phyloP scores from a whole-genome alignment of 352 stramenopile genomes.

The Plasmopara muralis region DNA sequence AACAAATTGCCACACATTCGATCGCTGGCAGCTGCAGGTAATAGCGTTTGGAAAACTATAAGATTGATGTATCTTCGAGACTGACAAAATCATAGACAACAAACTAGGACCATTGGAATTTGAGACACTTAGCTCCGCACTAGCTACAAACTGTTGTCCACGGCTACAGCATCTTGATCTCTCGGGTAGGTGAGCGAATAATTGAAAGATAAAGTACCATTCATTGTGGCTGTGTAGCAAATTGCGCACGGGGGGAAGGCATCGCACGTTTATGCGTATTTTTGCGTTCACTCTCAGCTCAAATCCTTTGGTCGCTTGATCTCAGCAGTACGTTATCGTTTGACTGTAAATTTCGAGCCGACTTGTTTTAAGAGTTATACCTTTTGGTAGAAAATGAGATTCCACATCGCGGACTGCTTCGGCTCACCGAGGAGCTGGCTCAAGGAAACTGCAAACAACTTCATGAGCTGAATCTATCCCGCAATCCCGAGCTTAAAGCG shows the following conservation, averaged over 20 bases:
- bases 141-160: constrained; percentile 21
- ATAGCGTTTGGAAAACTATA: too few relatives aligned
- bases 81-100: constrained; percentile 22
- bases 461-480: constrained; percentile 45
- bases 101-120: constrained; percentile 29
- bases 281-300: constrained; percentile 26
- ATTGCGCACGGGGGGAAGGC: constrained; percentile 35
- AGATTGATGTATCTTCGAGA: neutral
- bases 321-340: constrained; percentile 36
- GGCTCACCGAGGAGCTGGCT: constrained; percentile 37
- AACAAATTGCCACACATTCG: constrained; percentile 15
- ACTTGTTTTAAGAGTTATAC: neutral
- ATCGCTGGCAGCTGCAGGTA: constrained; percentile 25
- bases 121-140: constrained; percentile 19
- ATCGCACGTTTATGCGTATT: constrained; percentile 37
- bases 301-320: constrained; percentile 31
- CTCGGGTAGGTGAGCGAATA: constrained; percentile 17
- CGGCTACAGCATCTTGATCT: constrained; percentile 31
- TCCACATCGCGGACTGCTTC: constrained; percentile 26
- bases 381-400: constrained; percentile 44
- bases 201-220: neutral
- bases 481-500: constrained; percentile 33
- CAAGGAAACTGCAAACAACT: constrained; percentile 34
- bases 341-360: neutral
- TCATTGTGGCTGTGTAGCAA: constrained; percentile 25